Evolutionary conservation across 1,284 basidiomycete genomes (phyloP).

Genomic region (Sporisorium sorghi): DNA sequence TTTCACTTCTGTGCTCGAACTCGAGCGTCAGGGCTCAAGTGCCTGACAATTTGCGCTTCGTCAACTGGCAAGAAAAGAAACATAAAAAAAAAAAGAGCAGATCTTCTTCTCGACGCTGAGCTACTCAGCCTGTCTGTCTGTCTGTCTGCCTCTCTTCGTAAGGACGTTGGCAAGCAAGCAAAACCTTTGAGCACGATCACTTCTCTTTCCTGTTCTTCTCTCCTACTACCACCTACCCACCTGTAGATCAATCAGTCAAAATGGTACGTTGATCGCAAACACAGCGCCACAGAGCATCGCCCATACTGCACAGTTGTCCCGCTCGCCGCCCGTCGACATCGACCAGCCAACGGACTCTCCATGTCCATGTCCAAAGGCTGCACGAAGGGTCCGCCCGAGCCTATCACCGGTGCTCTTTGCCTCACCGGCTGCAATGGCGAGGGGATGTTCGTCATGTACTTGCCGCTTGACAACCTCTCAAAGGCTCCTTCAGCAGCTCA

Average conservation of each 20-base stretch:
- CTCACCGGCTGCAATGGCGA: background rate
- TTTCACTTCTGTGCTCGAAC: too few species aligned
- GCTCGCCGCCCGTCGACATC: background rate
- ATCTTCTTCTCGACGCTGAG: slow-evolving; percentile 31
- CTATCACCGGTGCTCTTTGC: background rate
- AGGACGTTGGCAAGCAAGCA: slow-evolving; percentile 7
- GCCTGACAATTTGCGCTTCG: background rate
- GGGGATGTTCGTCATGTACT: background rate
- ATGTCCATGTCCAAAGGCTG: background rate
- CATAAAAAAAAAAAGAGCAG: slow-evolving; percentile 18
- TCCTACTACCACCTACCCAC: slow-evolving; percentile 39
- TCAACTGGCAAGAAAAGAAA: background rate
- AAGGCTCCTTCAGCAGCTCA: background rate
- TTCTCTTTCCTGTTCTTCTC: slow-evolving; percentile 7
- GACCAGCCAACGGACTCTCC: background rate
- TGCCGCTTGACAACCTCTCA: background rate
- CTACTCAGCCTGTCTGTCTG: background rate
- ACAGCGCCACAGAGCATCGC: background rate
- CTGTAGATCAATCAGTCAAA: slow-evolving; percentile 48
- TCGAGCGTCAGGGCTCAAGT: slow-evolving; percentile 5
- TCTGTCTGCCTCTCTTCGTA: background rate
- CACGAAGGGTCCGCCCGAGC: background rate
- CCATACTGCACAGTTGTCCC: too few species aligned
- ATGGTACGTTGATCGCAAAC: slow-evolving; percentile 32
- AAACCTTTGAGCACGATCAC: slow-evolving; percentile 20